A percentile compares a stretch with the other conserved stretches of the same genome.
Conservation (phyloP, 2,329 filamentous ascomycete genomes). For the Botrytis squamosa region DNA sequence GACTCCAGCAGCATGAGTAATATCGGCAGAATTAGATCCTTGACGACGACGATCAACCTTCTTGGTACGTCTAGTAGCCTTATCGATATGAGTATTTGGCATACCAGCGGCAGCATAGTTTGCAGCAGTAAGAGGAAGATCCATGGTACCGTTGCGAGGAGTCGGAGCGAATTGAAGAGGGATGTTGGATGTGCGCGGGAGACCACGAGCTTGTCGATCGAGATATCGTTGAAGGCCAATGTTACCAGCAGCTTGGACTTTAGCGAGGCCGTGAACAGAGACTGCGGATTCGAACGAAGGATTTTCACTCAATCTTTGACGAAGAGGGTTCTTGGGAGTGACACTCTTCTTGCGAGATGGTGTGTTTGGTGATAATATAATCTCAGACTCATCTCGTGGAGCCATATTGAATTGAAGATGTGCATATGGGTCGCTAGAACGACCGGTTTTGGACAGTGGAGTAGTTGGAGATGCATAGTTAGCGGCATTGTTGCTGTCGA, state of each 20-base stretch:
- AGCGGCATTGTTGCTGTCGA: neutral
- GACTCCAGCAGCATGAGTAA: neutral
- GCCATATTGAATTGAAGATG: neutral
- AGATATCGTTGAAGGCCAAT: constrained; percentile 9
- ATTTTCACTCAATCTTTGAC: constrained; percentile 16
- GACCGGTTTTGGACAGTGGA: neutral
- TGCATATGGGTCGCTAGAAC: neutral
- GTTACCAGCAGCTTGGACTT: neutral
- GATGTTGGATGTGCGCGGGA: constrained; percentile 8
- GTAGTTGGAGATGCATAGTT: neutral
- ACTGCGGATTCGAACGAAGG: constrained; percentile 17
- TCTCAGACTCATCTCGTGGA: neutral
- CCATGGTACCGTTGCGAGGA: constrained; percentile 16
- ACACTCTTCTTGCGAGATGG: neutral
- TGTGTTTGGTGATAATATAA: neutral
- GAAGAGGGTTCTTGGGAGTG: neutral
- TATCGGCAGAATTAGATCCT: neutral
- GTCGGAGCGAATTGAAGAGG: neutral
- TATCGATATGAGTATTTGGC: neutral
- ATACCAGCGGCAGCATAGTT: constrained; percentile 21
- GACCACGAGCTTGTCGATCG: constrained; percentile 13
- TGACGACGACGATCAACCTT: neutral
- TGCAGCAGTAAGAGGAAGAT: constrained; percentile 14
- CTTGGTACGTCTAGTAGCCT: neutral
- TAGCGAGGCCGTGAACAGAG: constrained; percentile 14